Evolutionary conservation across 306 rosid genomes (phyloP), one percentile per base, ranked within the genome.

Genomic region (Hippophae rhamnoides): DNA sequence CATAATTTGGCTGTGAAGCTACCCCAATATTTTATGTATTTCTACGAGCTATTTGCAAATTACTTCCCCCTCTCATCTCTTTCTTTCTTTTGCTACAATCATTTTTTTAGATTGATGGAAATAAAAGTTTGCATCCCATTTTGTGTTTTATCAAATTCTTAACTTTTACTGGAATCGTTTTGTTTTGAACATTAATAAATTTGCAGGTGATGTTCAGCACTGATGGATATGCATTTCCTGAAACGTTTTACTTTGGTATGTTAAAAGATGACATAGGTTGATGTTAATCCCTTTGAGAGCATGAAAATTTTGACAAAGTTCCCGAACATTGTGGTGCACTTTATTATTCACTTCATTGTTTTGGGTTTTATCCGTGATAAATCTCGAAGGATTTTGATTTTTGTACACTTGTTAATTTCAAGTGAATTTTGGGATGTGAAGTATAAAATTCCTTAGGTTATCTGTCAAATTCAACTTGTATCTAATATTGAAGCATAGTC

Each of bases 181-280:
- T 44, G 10, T 57, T 71, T 76, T 57, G 57, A 64, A 50, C 48
- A 41, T 57, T 61, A 64, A 61, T 40, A 67, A 66, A 54, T 53
- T 73, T 79, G 75, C 92, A 90, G 97, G 96, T 90, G 75, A 87
- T 90, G 96, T 87, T 90, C 85, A 87, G 97, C 77, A 79, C 86
- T 23, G 96, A 90, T 65, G 95, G 81, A 62, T 76, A 64, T 56
- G 85, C 90, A 7, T 87, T 81, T 74, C 96, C 97, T 57, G 97
- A 90, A 77, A 76, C 84, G 58, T 90, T 73, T 73, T 90, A 81
- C 78, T 79, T 90, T 79, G 98, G 98, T 90, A 42, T 57, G 89
- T 68, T 62, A 11, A 68, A 68, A 61, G 41, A 56, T 38, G 46
- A 54, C 56, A 31, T 13, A 27, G 47, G 42, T 55, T 52, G 11